Evolutionary conservation across 202 grass and related monocot genomes (phyloP).

Genomic region (Bolboschoenoplectus hybrid): DNA sequence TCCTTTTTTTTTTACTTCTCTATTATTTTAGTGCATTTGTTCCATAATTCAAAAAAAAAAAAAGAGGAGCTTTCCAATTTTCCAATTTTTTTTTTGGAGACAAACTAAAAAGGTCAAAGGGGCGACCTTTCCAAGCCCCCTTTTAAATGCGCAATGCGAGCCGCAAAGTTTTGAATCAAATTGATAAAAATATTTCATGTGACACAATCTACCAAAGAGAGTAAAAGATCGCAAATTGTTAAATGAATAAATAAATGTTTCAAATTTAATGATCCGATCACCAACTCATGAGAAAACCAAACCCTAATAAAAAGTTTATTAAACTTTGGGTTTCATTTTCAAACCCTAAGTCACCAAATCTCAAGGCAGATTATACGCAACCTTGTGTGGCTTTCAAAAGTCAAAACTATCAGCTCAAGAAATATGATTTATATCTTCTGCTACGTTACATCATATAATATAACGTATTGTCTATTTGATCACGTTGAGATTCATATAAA

Average conservation of each 20-base stretch:
- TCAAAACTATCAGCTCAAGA: slow-evolving; percentile 59
- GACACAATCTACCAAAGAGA: slow-evolving; percentile 44
- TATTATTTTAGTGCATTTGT: too few relatives aligned
- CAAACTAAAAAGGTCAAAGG: slow-evolving; percentile 21
- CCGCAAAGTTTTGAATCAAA: slow-evolving; percentile 41
- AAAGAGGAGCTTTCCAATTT: not conserved
- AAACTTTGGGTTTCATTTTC: slow-evolving; percentile 26
- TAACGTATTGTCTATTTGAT: too few relatives aligned
- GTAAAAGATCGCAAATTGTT: not conserved
- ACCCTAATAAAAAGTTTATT: slow-evolving; percentile 26
- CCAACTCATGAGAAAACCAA: slow-evolving; percentile 34
- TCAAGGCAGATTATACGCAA: slow-evolving; percentile 52
- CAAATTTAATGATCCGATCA: slow-evolving; percentile 25
- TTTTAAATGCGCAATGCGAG: slow-evolving; percentile 48
- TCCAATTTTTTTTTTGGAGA: not conserved
- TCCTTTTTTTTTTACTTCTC: too few relatives aligned
- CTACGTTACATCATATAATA: too few relatives aligned
- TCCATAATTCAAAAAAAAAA: not conserved
- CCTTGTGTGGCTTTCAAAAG: slow-evolving; percentile 41
- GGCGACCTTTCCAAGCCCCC: slow-evolving; percentile 35
- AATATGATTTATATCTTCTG: too few relatives aligned
- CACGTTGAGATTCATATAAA: too few relatives aligned
- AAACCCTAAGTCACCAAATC: slow-evolving; percentile 49
- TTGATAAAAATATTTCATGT: slow-evolving; percentile 7
- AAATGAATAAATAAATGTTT: not conserved